Evolutionary conservation across 192 early-diverging fungal genomes (phyloP), one percentile per base, ranked within the genome.

Genomic region (Chytriomyces sp.): DNA sequence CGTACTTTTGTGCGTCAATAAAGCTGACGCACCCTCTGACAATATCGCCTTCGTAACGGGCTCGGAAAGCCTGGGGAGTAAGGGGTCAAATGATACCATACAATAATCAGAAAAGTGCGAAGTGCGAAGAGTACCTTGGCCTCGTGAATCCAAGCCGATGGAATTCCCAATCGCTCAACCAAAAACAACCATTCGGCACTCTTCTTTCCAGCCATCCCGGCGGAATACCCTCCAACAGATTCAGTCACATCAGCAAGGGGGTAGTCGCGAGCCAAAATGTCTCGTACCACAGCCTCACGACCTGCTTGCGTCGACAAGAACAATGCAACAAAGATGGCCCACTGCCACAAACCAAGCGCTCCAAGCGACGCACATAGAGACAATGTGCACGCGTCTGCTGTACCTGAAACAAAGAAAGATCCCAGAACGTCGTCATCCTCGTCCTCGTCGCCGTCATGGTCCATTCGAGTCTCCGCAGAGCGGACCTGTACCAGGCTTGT

Each of bases 301-400:
- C 78, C 77, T 0, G 63, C 52, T 34, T 80, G 74, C 1, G 73
- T 65, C 7, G 82, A 78, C 57, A 96, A 70, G 67, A 91, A 92
- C 57, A 92, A 70, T 4, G 85, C 79, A 28, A 93, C 89, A 83
- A 87, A 96, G 39, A 90, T 76, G 2, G 93, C 88, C 94, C 93
- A 96, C 38, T 93, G 76, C 91, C 92, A 95, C 30, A 93, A 74
- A 0, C 93, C 94, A 34, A 92, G 49, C 0, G 59, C 53, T 80
- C 94, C 92, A 14, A 98, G 77, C 77, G 93, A 88, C 19, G 72
- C 77, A 4, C 90, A 83, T 60, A 95, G 87, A 28, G 85, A 74
- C 0, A 82, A 59, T 22, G 91, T 83, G 52, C 93, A 77, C 25
- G 38, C 22, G 52, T 82, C 71, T 22, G 77, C 78, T 25, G 67